These are phyloP conservation scores for Metschnikowia lunata DNA, from an alignment of 805 yeast species.

Conservation along the genomic window DNA sequence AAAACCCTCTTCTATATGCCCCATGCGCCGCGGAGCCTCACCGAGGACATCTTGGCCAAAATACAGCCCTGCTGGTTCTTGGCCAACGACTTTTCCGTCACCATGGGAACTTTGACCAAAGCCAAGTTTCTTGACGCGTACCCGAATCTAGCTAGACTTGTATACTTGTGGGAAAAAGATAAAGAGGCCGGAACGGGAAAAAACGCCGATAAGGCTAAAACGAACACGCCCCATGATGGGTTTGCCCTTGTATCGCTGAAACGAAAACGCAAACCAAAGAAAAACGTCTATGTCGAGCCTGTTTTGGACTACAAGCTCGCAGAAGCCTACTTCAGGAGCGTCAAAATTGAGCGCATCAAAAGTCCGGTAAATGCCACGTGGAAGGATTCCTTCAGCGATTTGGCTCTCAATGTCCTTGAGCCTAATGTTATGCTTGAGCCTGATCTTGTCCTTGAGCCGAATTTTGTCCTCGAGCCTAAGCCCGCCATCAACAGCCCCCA, in stretches of 20 bases:
- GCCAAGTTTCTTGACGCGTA: conserved; percentile 40
- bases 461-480: background rate
- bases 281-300: conserved; percentile 28
- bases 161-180: conserved; percentile 16
- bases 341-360: conserved; percentile 18
- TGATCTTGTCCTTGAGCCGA: too few species aligned
- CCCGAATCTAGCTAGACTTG: conserved; percentile 40
- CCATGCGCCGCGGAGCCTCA: conserved; percentile 63
- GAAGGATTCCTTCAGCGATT: conserved; percentile 18
- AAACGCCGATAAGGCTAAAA: background rate
- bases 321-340: conserved; percentile 27
- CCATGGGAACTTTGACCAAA: conserved; percentile 50
- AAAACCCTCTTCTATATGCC: conserved; percentile 60
- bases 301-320: conserved; percentile 27
- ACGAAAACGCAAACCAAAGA: conserved; percentile 17
- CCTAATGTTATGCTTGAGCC: too few species aligned
- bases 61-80: conserved; percentile 38
- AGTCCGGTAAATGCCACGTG: conserved; percentile 23
- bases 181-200: background rate
- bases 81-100: conserved; percentile 50
- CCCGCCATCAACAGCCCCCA: background rate
- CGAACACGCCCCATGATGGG: conserved; percentile 11
- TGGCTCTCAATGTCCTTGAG: conserved; percentile 12
- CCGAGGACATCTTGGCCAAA: conserved; percentile 35
- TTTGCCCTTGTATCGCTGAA: conserved; percentile 21